Evolutionary conservation across 2,329 filamentous ascomycete species (phyloP).

Genomic region (Claviceps sp.): DNA sequence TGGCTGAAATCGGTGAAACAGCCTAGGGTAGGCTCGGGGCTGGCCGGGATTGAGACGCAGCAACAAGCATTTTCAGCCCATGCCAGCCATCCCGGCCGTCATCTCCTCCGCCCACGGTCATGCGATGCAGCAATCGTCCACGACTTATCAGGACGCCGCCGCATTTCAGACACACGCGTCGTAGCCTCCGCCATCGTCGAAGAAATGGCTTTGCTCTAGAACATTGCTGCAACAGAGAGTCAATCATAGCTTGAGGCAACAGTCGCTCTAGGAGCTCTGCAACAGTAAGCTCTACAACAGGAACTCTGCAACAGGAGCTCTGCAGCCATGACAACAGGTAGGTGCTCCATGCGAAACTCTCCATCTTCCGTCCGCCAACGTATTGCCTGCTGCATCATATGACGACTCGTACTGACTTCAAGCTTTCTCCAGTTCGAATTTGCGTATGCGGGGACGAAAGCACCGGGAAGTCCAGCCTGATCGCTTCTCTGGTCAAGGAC

Average conservation of each 20-base stretch:
- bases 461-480: conserved; percentile 86
- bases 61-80: neutral
- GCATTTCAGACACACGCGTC: neutral
- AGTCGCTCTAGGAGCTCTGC: conserved; percentile 4
- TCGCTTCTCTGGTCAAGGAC: conserved; percentile 92
- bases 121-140: neutral
- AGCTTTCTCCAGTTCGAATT: conserved; percentile 52
- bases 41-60: neutral
- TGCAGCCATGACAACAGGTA: conserved; percentile 5
- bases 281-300: neutral
- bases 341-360: neutral
- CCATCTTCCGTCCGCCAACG: neutral
- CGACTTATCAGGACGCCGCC: neutral
- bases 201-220: conserved; percentile 10
- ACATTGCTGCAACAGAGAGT: conserved; percentile 1
- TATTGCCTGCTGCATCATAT: neutral
- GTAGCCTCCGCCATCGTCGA: neutral
- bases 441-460: conserved; percentile 95
- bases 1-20: too few species aligned
- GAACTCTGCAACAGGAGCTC: conserved; percentile 1
- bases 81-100: neutral
- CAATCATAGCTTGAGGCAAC: conserved; percentile 1
- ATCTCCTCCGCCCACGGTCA: neutral
- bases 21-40: too few species aligned
- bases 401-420: conserved; percentile 1